phyloP scores from a whole-genome alignment of 1,284 basidiomycete genomes.

The Pterula multifida region DNA sequence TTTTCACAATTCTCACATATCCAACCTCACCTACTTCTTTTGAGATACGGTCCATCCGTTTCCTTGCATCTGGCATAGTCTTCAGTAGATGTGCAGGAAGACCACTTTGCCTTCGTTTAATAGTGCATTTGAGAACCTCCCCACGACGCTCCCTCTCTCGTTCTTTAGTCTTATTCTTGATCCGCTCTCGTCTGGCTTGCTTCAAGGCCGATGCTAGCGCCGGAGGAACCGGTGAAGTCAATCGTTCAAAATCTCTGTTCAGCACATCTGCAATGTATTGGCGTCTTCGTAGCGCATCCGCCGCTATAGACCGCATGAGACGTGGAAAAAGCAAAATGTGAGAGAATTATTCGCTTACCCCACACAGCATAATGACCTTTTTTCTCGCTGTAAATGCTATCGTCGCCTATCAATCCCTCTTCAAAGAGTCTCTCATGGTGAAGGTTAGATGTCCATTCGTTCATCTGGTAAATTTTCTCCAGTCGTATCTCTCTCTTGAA shows the following conservation, averaged over 20 bases:
- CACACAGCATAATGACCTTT: conserved; percentile 3
- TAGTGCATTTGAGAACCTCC: conserved; percentile 36
- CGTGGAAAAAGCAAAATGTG: background rate
- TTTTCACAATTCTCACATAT: conserved; percentile 44
- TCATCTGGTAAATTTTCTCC: conserved; percentile 18
- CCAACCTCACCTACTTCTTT: conserved; percentile 46
- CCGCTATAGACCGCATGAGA: background rate
- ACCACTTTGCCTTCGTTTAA: conserved; percentile 32
- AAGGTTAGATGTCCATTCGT: conserved; percentile 32
- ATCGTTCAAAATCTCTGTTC: conserved; percentile 27
- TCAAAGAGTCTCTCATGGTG: conserved; percentile 46
- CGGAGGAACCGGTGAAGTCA: conserved; percentile 28
- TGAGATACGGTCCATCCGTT: conserved; percentile 32
- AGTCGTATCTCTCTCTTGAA: conserved; percentile 33
- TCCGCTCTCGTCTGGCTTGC: conserved; percentile 42
- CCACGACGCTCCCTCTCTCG: conserved; percentile 46
- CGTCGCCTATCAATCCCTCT: conserved; percentile 19
- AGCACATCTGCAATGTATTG: conserved; percentile 21
- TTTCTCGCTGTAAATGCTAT: conserved; percentile 13
- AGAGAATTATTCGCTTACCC: background rate
- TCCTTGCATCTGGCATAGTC: conserved; percentile 36
- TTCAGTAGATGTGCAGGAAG: conserved; percentile 50
- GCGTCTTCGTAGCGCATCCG: background rate
- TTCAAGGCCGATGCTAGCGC: conserved; percentile 36
- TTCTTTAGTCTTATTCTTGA: conserved; percentile 51